phyloP scores from a whole-genome alignment of 129 eudicot species.

The Saussurea involucrata region DNA sequence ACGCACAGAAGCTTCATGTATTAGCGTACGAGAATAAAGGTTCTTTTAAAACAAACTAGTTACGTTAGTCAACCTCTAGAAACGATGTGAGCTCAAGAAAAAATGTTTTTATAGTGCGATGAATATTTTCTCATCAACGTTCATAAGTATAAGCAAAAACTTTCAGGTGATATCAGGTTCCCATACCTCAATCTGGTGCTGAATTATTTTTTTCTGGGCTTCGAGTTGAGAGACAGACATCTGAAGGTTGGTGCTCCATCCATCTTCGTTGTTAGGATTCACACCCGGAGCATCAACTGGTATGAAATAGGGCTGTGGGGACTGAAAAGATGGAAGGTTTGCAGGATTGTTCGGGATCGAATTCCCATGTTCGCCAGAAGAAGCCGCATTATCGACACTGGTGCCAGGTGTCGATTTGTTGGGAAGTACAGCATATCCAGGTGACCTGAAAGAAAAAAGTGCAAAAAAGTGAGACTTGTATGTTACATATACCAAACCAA shows the following conservation, averaged over 20 bases:
- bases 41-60: too few relatives aligned
- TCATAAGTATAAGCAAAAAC: too few relatives aligned
- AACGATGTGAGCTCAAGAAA: background rate
- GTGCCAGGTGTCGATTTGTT: slow-evolving; percentile 27
- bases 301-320: slow-evolving; percentile 31
- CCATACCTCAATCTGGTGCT: slow-evolving; percentile 71
- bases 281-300: slow-evolving; percentile 35
- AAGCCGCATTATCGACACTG: slow-evolving; percentile 9
- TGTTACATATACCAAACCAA: background rate
- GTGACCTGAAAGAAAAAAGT: slow-evolving; percentile 42
- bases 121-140: background rate
- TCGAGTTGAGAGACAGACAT: slow-evolving; percentile 43
- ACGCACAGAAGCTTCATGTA: too few relatives aligned
- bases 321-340: slow-evolving; percentile 36
- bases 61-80: background rate
- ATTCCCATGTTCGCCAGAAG: slow-evolving; percentile 36
- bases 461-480: slow-evolving; percentile 2
- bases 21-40: too few relatives aligned
- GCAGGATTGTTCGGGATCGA: slow-evolving; percentile 25
- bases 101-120: background rate
- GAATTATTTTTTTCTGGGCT: slow-evolving; percentile 42
- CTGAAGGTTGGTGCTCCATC: slow-evolving; percentile 23
- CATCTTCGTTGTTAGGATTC: slow-evolving; percentile 23
- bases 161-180: background rate
- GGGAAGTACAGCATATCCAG: slow-evolving; percentile 56